Percentiles rank a stretch among this genome's conserved stretches.
These are phyloP conservation scores for Pleurotus eryngii DNA, from an alignment of 768 basidiomycete genomes.

Conservation along the genomic window DNA sequence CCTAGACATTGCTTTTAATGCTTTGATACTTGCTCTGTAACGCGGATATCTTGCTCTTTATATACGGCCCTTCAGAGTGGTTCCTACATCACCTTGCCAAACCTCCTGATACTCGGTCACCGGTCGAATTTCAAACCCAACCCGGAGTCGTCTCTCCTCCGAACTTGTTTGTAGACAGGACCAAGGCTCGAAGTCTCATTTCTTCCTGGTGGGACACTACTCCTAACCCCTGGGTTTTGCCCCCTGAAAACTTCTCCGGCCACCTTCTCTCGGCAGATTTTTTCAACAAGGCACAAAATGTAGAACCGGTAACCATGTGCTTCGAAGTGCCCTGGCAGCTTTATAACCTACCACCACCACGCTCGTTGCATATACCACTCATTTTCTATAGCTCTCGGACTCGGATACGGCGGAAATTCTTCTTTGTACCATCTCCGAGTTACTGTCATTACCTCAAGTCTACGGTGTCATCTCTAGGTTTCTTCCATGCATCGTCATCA, in stretches of 20 bases:
- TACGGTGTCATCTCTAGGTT: not conserved
- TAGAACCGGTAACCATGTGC: not conserved
- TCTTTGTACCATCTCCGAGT: not conserved
- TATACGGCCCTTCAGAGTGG: no score
- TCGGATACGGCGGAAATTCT: no score
- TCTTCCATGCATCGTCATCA: slow-evolving; percentile 1
- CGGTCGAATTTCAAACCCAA: not conserved
- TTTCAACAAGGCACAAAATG: not conserved
- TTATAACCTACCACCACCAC: slow-evolving; percentile 4
- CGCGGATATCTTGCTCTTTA: no score
- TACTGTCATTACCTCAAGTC: not conserved
- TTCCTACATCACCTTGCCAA: not conserved
- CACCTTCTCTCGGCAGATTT: no score
- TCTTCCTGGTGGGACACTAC: no score
- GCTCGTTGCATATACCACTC: slow-evolving; percentile 4
- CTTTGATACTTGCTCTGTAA: not conserved
- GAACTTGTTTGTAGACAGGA: no score
- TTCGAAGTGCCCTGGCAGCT: not conserved
- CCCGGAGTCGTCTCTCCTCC: no score
- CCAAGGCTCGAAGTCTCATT: no score
- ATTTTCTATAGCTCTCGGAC: not conserved
- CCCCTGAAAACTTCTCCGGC: no score
- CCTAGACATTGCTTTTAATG: not conserved
- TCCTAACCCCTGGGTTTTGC: no score
- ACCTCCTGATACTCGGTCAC: not conserved